A percentile compares a stretch with the other conserved stretches of the same genome.
These are phyloP conservation scores for Cordyceps cateniannulata DNA, from an alignment of 2,329 filamentous ascomycete species.

Conservation along the genomic window DNA sequence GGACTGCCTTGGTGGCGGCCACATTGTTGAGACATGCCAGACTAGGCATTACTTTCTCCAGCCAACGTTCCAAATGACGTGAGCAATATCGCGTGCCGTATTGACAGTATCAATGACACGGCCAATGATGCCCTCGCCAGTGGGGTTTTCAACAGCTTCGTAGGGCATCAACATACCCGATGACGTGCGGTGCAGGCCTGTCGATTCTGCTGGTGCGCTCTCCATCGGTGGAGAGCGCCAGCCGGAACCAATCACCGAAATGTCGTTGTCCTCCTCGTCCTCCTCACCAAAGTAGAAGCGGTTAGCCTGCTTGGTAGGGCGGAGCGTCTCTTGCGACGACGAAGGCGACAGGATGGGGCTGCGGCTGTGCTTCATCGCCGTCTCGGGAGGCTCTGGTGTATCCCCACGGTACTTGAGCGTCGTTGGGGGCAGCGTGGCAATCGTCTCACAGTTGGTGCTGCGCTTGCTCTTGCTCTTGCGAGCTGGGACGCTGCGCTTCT, in stretches of 20 bases:
- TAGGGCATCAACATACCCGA: conserved; percentile 92
- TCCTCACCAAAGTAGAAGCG: conserved; percentile 56
- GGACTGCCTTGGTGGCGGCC: not conserved
- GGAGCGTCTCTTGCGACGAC: conserved; percentile 75
- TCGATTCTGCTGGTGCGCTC: conserved; percentile 41
- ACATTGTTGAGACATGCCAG: not conserved
- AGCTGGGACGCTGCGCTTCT: conserved; percentile 41
- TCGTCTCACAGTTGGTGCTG: conserved; percentile 56
- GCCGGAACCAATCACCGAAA: conserved; percentile 22
- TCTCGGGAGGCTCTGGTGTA: conserved; percentile 59
- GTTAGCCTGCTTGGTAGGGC: conserved; percentile 60
- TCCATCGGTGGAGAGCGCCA: conserved; percentile 26
- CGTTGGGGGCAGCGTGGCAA: conserved; percentile 80
- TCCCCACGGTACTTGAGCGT: conserved; percentile 80
- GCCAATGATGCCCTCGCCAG: conserved; percentile 62
- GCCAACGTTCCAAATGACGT: conserved; percentile 67
- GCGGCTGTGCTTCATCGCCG: conserved; percentile 55
- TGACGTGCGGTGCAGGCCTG: conserved; percentile 67
- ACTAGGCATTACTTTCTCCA: conserved; percentile 44
- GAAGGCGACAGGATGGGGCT: conserved; percentile 60
- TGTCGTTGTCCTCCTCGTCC: conserved; percentile 45
- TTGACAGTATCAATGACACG: conserved; percentile 76
- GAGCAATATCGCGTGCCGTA: conserved; percentile 62
- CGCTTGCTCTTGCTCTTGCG: conserved; percentile 31
- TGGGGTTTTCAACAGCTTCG: conserved; percentile 61